Percentiles rank a stretch among this genome's conserved stretches.
Conservation (phyloP, 495 filamentous ascomycete genomes). For the Penicillium canariense region DNA sequence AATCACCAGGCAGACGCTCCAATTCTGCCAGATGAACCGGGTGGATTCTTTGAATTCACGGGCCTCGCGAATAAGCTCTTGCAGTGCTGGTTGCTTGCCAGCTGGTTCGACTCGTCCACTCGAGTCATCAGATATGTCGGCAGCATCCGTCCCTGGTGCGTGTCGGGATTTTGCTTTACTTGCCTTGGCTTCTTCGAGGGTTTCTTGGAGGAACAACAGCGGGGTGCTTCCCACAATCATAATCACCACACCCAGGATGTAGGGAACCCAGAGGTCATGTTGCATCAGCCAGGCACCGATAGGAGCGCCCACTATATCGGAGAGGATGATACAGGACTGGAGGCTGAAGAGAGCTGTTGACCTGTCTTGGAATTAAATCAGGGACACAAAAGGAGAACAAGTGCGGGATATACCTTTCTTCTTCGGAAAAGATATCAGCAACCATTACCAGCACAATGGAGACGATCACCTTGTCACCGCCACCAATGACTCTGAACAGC, state of each 20-base stretch:
- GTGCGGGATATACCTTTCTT: slow-evolving; percentile 27
- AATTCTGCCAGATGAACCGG: slow-evolving; percentile 32
- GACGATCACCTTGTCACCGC: slow-evolving; percentile 25
- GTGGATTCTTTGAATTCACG: slow-evolving; percentile 29
- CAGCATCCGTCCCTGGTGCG: neutral
- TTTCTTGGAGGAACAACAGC: slow-evolving; percentile 47
- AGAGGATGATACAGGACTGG: slow-evolving; percentile 15
- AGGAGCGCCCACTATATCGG: slow-evolving; percentile 33
- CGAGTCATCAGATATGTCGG: neutral
- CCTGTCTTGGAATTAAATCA: slow-evolving; percentile 16
- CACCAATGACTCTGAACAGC: slow-evolving; percentile 29
- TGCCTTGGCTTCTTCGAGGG: slow-evolving; percentile 28
- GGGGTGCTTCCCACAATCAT: slow-evolving; percentile 26
- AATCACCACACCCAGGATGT: slow-evolving; percentile 23
- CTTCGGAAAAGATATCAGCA: slow-evolving; percentile 32
- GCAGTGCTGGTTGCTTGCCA: slow-evolving; percentile 10
- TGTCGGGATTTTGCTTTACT: slow-evolving; percentile 11
- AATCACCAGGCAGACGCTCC: slow-evolving; percentile 28
- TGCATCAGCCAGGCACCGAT: slow-evolving; percentile 34
- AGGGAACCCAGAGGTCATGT: slow-evolving; percentile 27
- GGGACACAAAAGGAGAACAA: neutral
- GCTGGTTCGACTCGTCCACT: neutral
- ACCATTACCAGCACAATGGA: slow-evolving; percentile 29
- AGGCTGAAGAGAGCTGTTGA: slow-evolving; percentile 30
- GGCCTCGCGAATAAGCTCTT: slow-evolving; percentile 14